Conservation (phyloP, 2,329 filamentous ascomycete species). For the Fusarium metavorans region DNA sequence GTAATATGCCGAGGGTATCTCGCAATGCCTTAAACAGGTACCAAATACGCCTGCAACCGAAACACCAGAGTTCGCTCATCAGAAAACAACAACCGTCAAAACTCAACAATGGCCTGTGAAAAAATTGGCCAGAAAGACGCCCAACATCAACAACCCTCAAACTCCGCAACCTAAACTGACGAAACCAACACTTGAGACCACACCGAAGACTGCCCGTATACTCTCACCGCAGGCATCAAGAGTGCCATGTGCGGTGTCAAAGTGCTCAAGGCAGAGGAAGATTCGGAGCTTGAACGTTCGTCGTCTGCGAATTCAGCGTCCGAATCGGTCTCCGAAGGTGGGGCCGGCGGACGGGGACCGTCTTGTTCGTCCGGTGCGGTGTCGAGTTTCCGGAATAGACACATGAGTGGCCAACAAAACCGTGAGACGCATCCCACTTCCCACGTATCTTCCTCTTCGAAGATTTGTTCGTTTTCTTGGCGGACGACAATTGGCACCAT, state of each 20-base stretch:
- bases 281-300: not conserved
- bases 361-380: not conserved
- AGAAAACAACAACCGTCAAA: not conserved
- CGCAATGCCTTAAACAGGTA: not conserved
- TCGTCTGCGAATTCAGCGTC: not conserved
- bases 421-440: not conserved
- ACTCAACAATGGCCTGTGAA: not conserved
- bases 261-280: not conserved
- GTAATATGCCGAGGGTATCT: not conserved
- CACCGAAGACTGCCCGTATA: not conserved
- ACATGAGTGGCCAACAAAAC: not conserved
- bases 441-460: not conserved
- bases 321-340: not conserved
- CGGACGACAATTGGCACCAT: not conserved
- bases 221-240: not conserved
- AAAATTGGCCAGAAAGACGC: not conserved
- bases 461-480: not conserved
- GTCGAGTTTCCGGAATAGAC: not conserved
- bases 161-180: not conserved
- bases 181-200: not conserved
- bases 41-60: not conserved
- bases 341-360: not conserved
- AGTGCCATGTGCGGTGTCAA: not conserved
- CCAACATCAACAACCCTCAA: not conserved
- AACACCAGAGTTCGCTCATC: not conserved